Conservation (phyloP, 176 grass and related monocot genomes). For the Urochloa ruziziensis region DNA sequence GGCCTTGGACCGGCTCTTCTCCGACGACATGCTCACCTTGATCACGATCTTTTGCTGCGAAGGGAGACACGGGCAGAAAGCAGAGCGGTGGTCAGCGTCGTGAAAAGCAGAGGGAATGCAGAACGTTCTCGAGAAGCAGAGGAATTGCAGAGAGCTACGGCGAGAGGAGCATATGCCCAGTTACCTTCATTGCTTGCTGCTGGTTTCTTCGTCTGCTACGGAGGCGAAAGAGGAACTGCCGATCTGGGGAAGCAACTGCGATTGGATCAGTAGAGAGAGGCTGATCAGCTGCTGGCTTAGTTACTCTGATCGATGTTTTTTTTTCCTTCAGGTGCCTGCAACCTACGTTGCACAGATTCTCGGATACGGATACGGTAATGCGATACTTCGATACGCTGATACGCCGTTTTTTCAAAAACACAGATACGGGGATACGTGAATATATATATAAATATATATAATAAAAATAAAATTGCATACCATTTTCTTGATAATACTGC, state of each 20-base stretch:
- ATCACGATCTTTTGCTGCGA: conserved; percentile 68
- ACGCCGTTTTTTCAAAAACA: too few relatives aligned
- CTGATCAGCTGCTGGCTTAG: not conserved
- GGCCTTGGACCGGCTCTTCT: conserved; percentile 26
- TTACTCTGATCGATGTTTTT: not conserved
- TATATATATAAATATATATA: too few relatives aligned
- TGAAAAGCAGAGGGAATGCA: not conserved
- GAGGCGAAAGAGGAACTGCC: not conserved
- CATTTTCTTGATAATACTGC: too few relatives aligned
- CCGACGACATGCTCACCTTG: conserved; percentile 34
- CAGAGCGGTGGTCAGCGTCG: not conserved
- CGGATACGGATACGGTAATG: too few relatives aligned
- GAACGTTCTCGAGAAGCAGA: too few relatives aligned
- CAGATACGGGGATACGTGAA: too few relatives aligned
- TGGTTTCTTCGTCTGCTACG: not conserved
- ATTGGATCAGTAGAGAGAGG: not conserved
- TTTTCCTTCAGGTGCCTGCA: not conserved
- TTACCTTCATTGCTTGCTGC: conserved; percentile 8
- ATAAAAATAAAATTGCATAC: too few relatives aligned
- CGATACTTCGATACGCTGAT: too few relatives aligned
- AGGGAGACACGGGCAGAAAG: too few relatives aligned
- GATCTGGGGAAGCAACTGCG: not conserved
- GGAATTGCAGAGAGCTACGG: not conserved
- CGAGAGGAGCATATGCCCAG: not conserved
- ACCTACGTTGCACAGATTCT: too few relatives aligned